Conservation (phyloP, 1,284 basidiomycete species). For the Trametes hirsuta region DNA sequence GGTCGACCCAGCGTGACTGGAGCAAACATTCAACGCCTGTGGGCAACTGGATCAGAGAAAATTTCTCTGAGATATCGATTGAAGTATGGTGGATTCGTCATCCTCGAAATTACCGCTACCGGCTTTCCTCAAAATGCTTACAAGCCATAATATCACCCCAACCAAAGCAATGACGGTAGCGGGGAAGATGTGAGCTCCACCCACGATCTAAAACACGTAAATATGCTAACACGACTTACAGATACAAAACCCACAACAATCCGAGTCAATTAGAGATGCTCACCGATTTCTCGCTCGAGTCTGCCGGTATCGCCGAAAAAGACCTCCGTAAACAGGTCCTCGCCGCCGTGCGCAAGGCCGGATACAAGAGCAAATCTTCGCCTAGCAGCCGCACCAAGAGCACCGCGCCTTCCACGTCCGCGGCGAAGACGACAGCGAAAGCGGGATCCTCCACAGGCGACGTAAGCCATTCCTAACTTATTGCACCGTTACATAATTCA, state of each 20-base stretch:
- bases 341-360: constrained; percentile 66
- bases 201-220: constrained; percentile 8
- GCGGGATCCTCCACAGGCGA: constrained; percentile 17
- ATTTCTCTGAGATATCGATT: not conserved
- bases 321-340: constrained; percentile 69
- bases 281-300: constrained; percentile 60
- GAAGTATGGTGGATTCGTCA: constrained; percentile 1
- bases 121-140: constrained; percentile 75
- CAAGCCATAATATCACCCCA: constrained; percentile 64
- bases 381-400: not conserved
- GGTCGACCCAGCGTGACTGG: not conserved
- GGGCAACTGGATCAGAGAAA: not conserved
- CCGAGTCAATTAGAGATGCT: constrained; percentile 59
- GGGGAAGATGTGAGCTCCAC: constrained; percentile 67
- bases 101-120: constrained; percentile 64
- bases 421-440: constrained; percentile 5
- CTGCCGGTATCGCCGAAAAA: constrained; percentile 65
- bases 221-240: constrained; percentile 34
- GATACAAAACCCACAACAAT: constrained; percentile 78
- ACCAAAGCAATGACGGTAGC: constrained; percentile 78
- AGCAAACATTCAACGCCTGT: too few relatives aligned
- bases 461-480: constrained; percentile 16
- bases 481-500: constrained; percentile 20
- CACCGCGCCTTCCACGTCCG: not conserved
- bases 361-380: constrained; percentile 44